Evolutionary conservation across 768 basidiomycete species (phyloP).

Genomic region (Kwoniella bestiolae): DNA sequence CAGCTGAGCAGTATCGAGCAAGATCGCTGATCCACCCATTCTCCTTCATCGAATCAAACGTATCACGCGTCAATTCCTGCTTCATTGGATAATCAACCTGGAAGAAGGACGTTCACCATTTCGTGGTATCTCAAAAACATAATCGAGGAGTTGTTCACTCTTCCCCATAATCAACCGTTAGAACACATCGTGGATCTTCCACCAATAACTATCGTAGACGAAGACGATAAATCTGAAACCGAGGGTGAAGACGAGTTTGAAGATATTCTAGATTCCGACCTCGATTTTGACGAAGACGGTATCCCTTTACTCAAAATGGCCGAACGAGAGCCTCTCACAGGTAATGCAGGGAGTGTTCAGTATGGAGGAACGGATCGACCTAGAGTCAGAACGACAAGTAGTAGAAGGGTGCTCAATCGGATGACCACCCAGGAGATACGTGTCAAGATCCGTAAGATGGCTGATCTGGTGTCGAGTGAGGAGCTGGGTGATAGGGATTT

Average conservation of each 20-base stretch:
- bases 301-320: conserved; percentile 13
- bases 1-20: too few species aligned
- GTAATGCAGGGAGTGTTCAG: background rate
- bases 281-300: background rate
- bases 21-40: too few species aligned
- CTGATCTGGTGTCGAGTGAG: conserved; percentile 9
- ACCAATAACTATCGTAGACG: conserved; percentile 1
- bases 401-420: conserved; percentile 5
- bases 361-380: background rate
- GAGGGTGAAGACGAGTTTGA: background rate
- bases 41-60: background rate
- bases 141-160: conserved; percentile 14
- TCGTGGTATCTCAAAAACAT: conserved; percentile 10
- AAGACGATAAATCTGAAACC: conserved; percentile 8
- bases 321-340: conserved; percentile 1
- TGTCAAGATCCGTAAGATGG: conserved; percentile 17
- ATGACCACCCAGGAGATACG: conserved; percentile 18
- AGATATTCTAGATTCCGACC: background rate
- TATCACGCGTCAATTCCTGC: background rate
- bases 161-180: conserved; percentile 19
- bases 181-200: conserved; percentile 13
- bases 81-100: background rate
- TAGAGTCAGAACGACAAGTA: background rate
- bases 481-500: conserved; percentile 25
- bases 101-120: background rate